Percentiles rank a stretch among this genome's conserved stretches.
These are phyloP conservation scores for Metschnikowia kunwiensis DNA, from an alignment of 805 yeast species.

Conservation along the genomic window DNA sequence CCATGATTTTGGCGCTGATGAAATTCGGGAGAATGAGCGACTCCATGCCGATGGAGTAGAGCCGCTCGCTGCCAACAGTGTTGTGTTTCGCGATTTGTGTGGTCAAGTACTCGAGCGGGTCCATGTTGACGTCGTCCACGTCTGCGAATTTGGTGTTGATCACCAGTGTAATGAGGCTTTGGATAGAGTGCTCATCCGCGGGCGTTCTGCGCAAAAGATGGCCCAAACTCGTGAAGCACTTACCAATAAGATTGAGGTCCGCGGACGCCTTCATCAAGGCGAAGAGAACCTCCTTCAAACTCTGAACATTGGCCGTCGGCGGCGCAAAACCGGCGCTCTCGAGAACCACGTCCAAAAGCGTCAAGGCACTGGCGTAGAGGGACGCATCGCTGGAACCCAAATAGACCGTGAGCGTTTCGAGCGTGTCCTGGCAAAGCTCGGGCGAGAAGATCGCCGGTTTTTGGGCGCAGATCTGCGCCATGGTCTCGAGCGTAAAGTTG, in stretches of 20 bases:
- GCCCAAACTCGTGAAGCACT: conserved; percentile 12
- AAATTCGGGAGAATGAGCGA: conserved; percentile 20
- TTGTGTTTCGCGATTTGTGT: conserved; percentile 9
- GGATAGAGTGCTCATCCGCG: conserved; percentile 9
- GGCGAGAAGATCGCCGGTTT: conserved; percentile 14
- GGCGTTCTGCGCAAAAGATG: conserved; percentile 9
- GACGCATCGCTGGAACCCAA: conserved; percentile 29
- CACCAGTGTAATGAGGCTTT: conserved; percentile 12
- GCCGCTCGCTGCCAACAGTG: conserved; percentile 3
- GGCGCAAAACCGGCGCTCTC: conserved; percentile 5
- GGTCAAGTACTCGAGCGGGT: conserved; percentile 18
- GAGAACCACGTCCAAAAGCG: conserved; percentile 17
- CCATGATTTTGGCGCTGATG: conserved; percentile 31
- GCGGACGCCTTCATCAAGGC: conserved; percentile 9
- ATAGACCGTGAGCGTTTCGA: conserved; percentile 20
- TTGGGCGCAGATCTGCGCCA: conserved; percentile 19
- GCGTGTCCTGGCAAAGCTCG: conserved; percentile 18
- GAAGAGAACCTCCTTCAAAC: conserved; percentile 8
- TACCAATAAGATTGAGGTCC: conserved; percentile 12
- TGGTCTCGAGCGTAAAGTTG: conserved; percentile 25
- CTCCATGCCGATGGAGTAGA: conserved; percentile 9
- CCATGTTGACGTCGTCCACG: conserved; percentile 18
- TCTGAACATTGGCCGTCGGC: neutral
- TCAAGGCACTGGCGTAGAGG: conserved; percentile 22
- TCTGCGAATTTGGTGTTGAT: conserved; percentile 19